A percentile compares a stretch with the other conserved stretches of the same genome.
Evolutionary conservation across 495 filamentous ascomycete genomes (phyloP).

Genomic region (Clavariopsis aquatica): DNA sequence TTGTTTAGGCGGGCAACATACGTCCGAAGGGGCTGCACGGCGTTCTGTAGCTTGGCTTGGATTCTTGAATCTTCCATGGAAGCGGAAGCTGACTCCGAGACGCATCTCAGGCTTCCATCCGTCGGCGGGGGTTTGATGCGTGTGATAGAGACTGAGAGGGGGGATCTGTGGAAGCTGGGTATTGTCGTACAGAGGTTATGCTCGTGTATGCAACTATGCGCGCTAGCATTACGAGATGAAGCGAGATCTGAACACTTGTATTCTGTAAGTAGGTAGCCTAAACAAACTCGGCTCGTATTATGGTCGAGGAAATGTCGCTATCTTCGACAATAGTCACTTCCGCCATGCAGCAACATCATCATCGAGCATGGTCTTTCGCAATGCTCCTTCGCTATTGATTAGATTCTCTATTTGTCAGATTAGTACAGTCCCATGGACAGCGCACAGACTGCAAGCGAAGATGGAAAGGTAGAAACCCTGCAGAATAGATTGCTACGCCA

Average conservation of each 20-base stretch:
- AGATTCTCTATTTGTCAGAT: slow-evolving; percentile 21
- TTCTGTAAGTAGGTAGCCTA: too few species aligned
- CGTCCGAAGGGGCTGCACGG: neutral
- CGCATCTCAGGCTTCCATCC: neutral
- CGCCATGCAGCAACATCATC: too few species aligned
- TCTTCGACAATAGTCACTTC: neutral
- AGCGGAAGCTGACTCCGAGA: slow-evolving; percentile 5
- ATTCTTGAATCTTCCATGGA: slow-evolving; percentile 9
- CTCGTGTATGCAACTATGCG: slow-evolving; percentile 1
- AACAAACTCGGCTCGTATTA: neutral
- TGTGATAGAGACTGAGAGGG: neutral
- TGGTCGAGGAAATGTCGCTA: neutral
- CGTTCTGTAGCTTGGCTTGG: neutral
- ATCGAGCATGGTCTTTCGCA: neutral
- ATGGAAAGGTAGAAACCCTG: neutral
- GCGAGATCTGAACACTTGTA: neutral
- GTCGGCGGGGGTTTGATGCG: neutral
- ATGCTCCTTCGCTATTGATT: neutral
- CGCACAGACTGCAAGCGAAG: neutral
- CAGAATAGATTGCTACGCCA: slow-evolving; percentile 4
- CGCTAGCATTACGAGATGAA: neutral
- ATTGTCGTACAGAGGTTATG: neutral
- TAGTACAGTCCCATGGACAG: slow-evolving; percentile 1
- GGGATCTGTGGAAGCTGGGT: neutral
- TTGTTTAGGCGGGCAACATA: neutral